Evolutionary conservation across 2,329 filamentous ascomycete genomes (phyloP).

Genomic region (Epichloe amarillans): DNA sequence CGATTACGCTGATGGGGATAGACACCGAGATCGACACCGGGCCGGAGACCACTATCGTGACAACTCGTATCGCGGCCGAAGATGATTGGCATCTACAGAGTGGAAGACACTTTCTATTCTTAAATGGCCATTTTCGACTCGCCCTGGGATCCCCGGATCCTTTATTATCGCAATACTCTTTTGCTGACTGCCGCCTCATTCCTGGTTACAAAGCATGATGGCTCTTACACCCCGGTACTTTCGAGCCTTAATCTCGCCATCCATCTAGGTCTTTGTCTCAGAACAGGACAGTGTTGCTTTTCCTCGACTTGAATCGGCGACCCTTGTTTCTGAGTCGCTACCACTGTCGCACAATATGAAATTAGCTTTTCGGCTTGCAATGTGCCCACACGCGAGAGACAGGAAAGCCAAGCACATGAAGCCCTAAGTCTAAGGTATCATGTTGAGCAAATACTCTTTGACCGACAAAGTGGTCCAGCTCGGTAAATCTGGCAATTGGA

Average conservation of each 20-base stretch:
- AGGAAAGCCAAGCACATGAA: background rate
- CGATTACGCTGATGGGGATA: conserved; percentile 5
- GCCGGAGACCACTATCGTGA: conserved; percentile 2
- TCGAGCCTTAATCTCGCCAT: background rate
- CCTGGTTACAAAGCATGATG: too few species aligned
- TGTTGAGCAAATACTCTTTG: background rate
- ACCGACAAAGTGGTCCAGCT: background rate
- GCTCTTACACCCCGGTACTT: too few species aligned
- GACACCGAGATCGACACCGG: conserved; percentile 5
- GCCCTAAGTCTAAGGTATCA: background rate
- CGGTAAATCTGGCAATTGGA: background rate
- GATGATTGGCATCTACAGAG: conserved; percentile 4
- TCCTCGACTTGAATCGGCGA: background rate
- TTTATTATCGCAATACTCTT: background rate
- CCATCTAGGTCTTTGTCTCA: background rate
- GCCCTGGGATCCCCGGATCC: background rate
- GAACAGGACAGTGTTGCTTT: background rate
- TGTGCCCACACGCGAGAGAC: conserved; percentile 1
- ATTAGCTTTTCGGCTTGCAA: background rate
- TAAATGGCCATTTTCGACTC: background rate
- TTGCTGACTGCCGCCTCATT: too few species aligned
- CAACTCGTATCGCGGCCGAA: conserved; percentile 8
- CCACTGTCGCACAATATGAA: background rate
- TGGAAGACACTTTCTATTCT: background rate
- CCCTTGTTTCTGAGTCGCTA: background rate